Evolutionary conservation across 176 grass and related monocot genomes (phyloP), one percentile per base, ranked within the genome.

Genomic region (Oryza rufipogon): DNA sequence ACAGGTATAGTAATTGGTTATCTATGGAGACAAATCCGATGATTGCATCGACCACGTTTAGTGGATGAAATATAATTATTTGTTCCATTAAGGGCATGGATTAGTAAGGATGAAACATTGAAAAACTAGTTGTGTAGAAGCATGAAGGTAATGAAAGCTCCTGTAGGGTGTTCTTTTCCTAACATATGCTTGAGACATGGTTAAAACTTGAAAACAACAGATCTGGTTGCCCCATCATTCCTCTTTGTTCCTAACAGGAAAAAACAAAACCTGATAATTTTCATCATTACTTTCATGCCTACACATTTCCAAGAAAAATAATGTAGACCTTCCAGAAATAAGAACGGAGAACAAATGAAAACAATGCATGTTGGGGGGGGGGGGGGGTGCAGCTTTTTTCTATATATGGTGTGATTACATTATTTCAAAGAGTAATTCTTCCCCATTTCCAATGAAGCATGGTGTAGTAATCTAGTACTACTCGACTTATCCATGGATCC

Each of bases 1-100:
- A 64, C 36, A 82, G 69, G 70, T 82, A 82, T 49, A 30, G 12
- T 49, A 49, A 49, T 49, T 63, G 38, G 13, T 73, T n/a, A 73
- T 38, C 36, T 30, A 82, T 46, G 23, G 44, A 63, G 68, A 1
- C 44, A 45, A 20, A 12, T 60, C 11, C 61, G 7, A 71, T 41
- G 25, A 61, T 25, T 60, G 14, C 0, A 71, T 81, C 2, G 11
- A 45, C 41, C 41, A 48, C 2, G 4, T 34, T 48, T 66, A 16
- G 41, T 75, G 44, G 33, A 9, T 54, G 2, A 49, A 47, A 47
- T 73, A 73, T 1, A 65, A 17, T 64, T 2, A 46, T 47, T 49
- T 70, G 9, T 74, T 30, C 17, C 20, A 15, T 12, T 11, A 71
- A 71, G 38, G 10, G 68, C 38, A 42, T 42, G 68, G 41, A 38